Evolutionary conservation across 1,139 yeast genomes (phyloP).

Genomic region (Geotrichum carabidarum): DNA sequence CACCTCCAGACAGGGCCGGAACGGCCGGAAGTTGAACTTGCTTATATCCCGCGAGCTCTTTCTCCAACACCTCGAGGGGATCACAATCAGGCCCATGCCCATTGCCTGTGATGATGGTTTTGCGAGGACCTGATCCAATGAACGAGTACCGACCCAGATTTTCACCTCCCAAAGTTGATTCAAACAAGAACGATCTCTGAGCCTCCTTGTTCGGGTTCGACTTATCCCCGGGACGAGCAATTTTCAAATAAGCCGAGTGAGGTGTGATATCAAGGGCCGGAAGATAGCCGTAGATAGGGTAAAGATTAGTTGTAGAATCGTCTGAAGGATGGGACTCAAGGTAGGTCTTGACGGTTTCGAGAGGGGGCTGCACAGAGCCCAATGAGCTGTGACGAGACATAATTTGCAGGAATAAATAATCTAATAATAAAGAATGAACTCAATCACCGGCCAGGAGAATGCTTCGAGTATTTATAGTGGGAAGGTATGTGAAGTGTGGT

Average conservation of each 20-base stretch:
- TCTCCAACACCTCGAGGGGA: constrained; percentile 69
- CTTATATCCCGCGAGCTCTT: constrained; percentile 57
- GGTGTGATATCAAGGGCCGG: constrained; percentile 79
- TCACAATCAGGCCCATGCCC: constrained; percentile 59
- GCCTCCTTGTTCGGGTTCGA: constrained; percentile 40
- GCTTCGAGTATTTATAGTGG: too few species aligned
- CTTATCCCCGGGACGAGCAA: constrained; percentile 65
- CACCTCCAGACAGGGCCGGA: constrained; percentile 90
- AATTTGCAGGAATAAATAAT: too few species aligned
- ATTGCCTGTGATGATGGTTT: constrained; percentile 72
- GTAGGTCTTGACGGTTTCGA: constrained; percentile 13
- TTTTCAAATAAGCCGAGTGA: constrained; percentile 80
- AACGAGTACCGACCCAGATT: constrained; percentile 85
- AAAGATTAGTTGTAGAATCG: constrained; percentile 44
- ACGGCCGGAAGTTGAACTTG: constrained; percentile 54
- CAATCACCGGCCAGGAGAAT: too few species aligned
- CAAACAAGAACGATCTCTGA: constrained; percentile 63
- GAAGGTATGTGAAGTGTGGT: too few species aligned
- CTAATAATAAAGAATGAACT: too few species aligned
- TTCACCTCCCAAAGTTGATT: constrained; percentile 85
- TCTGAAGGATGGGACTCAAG: background rate
- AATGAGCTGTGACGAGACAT: too few species aligned
- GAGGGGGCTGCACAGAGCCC: constrained; percentile 14
- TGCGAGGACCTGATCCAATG: constrained; percentile 79
- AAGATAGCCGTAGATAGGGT: constrained; percentile 73